Evolutionary conservation across 805 yeast genomes (phyloP).

Genomic region (Lipomyces starkeyi): DNA sequence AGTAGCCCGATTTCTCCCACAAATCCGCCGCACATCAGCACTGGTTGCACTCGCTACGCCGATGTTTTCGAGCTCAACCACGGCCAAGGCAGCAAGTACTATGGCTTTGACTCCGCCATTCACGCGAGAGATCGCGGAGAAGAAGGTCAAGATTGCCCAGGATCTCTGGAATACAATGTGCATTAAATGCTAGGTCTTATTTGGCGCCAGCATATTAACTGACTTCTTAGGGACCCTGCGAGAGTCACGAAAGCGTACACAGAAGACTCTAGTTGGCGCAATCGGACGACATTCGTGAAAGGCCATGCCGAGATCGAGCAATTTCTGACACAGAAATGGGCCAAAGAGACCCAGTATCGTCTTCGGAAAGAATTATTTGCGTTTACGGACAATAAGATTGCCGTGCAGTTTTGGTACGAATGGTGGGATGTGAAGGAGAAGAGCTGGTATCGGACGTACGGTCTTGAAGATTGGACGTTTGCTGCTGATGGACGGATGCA

Average conservation of each 20-base stretch:
- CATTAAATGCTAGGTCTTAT: background rate
- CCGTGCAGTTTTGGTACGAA: slow-evolving; percentile 38
- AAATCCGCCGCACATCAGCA: no score
- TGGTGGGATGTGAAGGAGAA: slow-evolving; percentile 21
- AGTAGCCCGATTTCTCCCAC: no score
- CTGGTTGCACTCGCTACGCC: no score
- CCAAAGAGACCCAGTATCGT: slow-evolving; percentile 25
- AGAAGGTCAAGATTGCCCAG: slow-evolving; percentile 35
- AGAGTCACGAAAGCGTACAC: slow-evolving; percentile 31
- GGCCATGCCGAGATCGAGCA: slow-evolving; percentile 30
- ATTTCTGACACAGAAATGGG: slow-evolving; percentile 32
- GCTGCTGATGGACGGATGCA: slow-evolving; percentile 32
- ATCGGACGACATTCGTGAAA: slow-evolving; percentile 26
- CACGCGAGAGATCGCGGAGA: slow-evolving; percentile 24
- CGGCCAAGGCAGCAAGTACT: background rate
- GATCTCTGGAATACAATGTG: slow-evolving; percentile 34
- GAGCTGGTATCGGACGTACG: slow-evolving; percentile 35
- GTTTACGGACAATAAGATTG: slow-evolving; percentile 30
- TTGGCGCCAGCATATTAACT: background rate
- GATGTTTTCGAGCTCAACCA: no score
- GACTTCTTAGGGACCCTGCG: slow-evolving; percentile 19
- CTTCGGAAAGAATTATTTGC: slow-evolving; percentile 36
- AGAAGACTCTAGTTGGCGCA: slow-evolving; percentile 34
- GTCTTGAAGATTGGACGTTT: slow-evolving; percentile 37
- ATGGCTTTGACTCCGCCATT: slow-evolving; percentile 27